A percentile compares a stretch with the other conserved stretches of the same genome.
Conservation (phyloP, 768 basidiomycete genomes). For the Mycena rosella region DNA sequence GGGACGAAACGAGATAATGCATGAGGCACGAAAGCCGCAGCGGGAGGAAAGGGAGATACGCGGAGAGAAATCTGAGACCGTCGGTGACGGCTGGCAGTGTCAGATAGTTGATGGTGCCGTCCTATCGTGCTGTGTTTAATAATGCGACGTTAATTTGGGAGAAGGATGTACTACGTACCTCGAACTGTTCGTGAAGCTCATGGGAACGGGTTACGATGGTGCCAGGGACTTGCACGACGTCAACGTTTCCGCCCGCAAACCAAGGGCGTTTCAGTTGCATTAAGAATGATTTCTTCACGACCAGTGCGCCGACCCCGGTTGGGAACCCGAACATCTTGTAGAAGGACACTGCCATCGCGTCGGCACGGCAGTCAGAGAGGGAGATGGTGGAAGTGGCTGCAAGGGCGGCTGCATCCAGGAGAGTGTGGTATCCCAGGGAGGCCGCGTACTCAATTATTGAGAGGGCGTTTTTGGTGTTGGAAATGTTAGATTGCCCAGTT, state of each 20-base stretch:
- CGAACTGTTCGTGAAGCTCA: conserved; percentile 79
- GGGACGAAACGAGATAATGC: conserved; percentile 68
- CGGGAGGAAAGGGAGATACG: conserved; percentile 84
- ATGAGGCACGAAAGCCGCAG: conserved; percentile 79
- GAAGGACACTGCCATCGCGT: conserved; percentile 87
- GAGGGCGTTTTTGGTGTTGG: conserved; percentile 79
- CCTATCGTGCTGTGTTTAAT: conserved; percentile 55
- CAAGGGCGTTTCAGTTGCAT: conserved; percentile 75
- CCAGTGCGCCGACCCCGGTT: conserved; percentile 84
- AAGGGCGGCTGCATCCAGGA: conserved; percentile 88
- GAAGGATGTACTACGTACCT: conserved; percentile 60
- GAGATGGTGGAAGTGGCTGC: conserved; percentile 80
- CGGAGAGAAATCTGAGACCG: conserved; percentile 81
- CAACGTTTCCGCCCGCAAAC: conserved; percentile 89
- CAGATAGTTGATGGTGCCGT: conserved; percentile 88
- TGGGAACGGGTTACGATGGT: conserved; percentile 70
- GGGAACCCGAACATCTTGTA: conserved; percentile 95
- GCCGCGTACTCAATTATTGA: conserved; percentile 74
- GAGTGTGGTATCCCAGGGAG: conserved; percentile 76
- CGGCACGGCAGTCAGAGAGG: conserved; percentile 74
- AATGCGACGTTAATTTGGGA: conserved; percentile 2
- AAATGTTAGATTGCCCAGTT: conserved; percentile 87
- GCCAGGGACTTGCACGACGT: conserved; percentile 88
- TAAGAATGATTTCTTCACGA: conserved; percentile 80
- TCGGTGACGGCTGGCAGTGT: conserved; percentile 83